A percentile compares a stretch with the other conserved stretches of the same genome.
These are phyloP conservation scores for Testicularia cyperi DNA, from an alignment of 1,284 basidiomycete genomes.

Conservation along the genomic window DNA sequence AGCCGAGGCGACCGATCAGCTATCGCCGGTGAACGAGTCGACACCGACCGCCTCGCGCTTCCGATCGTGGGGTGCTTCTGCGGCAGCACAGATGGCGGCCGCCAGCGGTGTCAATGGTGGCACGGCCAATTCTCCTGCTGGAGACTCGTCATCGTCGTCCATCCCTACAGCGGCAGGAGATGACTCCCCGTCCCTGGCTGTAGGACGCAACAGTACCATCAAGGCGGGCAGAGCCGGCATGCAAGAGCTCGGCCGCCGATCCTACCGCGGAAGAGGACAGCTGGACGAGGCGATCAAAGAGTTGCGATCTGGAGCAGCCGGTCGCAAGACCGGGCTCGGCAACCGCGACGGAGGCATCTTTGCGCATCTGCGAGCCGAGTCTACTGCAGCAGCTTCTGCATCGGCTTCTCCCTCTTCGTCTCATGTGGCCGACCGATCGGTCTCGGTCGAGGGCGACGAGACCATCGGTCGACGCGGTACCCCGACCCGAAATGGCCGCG, in stretches of 20 bases:
- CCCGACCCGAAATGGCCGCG: background rate
- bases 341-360: background rate
- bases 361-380: background rate
- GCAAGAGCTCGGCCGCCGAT: constrained; percentile 8
- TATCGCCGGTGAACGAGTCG: constrained; percentile 18
- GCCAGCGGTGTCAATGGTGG: background rate
- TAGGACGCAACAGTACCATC: constrained; percentile 1
- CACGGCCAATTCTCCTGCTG: too few relatives aligned
- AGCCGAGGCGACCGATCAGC: constrained; percentile 6
- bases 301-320: constrained; percentile 28
- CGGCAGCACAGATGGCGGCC: constrained; percentile 6
- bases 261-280: constrained; percentile 40
- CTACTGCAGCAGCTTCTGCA: too few relatives aligned
- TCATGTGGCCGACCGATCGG: too few relatives aligned
- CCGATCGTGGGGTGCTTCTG: constrained; percentile 19
- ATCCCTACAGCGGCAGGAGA: too few relatives aligned
- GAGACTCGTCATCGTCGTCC: background rate
- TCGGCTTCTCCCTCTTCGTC: too few relatives aligned
- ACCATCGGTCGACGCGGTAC: background rate
- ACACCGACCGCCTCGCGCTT: constrained; percentile 40
- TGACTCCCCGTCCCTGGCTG: background rate
- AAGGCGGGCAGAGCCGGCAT: background rate
- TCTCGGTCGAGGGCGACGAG: background rate
- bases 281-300: constrained; percentile 52
- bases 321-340: constrained; percentile 12